Conservation (phyloP, 805 yeast genomes). For the Lachancea cidri region DNA sequence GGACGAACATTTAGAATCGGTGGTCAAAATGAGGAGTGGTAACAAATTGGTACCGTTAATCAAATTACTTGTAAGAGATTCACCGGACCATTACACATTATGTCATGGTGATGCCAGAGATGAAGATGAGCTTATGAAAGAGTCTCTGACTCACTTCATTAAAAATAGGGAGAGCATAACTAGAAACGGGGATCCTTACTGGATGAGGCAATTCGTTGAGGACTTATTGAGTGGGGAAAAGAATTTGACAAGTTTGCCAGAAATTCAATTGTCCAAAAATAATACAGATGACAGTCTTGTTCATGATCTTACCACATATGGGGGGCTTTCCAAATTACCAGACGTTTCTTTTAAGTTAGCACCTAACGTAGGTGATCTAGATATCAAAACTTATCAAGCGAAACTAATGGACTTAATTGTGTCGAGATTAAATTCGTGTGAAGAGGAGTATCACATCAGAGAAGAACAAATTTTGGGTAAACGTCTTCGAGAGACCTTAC, state of each 20-base stretch:
- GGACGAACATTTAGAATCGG: constrained; percentile 29
- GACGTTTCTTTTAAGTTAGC: constrained; percentile 13
- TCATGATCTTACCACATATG: constrained; percentile 8
- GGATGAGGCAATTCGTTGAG: constrained; percentile 2
- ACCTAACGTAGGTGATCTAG: constrained; percentile 14
- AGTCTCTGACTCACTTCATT: constrained; percentile 27
- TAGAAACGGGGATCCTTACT: not conserved
- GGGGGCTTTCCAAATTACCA: constrained; percentile 15
- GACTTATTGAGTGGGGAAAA: constrained; percentile 16
- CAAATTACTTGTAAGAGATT: constrained; percentile 41
- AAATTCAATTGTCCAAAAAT: constrained; percentile 11
- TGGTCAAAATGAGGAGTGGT: constrained; percentile 23
- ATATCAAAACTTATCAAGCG: constrained; percentile 34
- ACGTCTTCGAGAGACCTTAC: constrained; percentile 36
- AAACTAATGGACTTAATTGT: constrained; percentile 36
- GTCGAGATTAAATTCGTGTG: constrained; percentile 29
- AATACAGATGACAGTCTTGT: constrained; percentile 18
- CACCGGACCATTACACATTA: constrained; percentile 40
- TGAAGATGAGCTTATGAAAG: constrained; percentile 19
- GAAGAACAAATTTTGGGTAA: constrained; percentile 20
- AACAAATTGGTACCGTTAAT: constrained; percentile 38
- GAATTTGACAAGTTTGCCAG: constrained; percentile 12
- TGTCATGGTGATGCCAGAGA: constrained; percentile 13
- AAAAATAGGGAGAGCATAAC: constrained; percentile 5
- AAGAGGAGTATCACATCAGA: constrained; percentile 20